Conservation (phyloP, 306 rosid genomes). For the Quercus gilva region DNA sequence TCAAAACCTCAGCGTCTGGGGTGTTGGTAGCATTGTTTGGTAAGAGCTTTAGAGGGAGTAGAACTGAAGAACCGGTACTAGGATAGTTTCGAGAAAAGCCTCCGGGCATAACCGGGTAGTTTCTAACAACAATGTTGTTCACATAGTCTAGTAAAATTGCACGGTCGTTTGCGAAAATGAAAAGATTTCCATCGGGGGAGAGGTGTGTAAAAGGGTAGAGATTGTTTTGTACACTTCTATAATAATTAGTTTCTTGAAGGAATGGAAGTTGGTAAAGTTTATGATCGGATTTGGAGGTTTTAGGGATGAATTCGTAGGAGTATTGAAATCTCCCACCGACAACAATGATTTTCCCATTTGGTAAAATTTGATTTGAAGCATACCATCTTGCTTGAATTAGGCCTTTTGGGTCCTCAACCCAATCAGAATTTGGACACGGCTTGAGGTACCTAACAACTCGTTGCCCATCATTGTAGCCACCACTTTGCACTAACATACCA, state of each 20-base stretch:
- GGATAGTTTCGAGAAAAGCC: constrained; percentile 35
- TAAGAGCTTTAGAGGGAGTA: constrained; percentile 22
- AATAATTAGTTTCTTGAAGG: constrained; percentile 22
- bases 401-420: constrained; percentile 25
- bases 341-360: constrained; percentile 29
- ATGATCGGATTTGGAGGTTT: neutral
- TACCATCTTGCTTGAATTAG: constrained; percentile 32
- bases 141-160: constrained; percentile 27
- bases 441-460: constrained; percentile 26
- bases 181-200: constrained; percentile 29
- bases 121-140: constrained; percentile 5
- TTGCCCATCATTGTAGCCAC: constrained; percentile 22
- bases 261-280: constrained; percentile 21
- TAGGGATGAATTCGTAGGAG: constrained; percentile 36
- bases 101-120: constrained; percentile 25
- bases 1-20: constrained; percentile 20
- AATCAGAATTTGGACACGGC: constrained; percentile 21
- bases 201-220: constrained; percentile 34
- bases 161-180: constrained; percentile 34
- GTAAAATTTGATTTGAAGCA: constrained; percentile 32
- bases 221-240: constrained; percentile 20
- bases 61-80: constrained; percentile 34
- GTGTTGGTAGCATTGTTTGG: neutral
- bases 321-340: constrained; percentile 30
- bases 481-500: constrained; percentile 32